Conservation (phyloP, 2,329 filamentous ascomycete species). For the Coniochaeta sp. region DNA sequence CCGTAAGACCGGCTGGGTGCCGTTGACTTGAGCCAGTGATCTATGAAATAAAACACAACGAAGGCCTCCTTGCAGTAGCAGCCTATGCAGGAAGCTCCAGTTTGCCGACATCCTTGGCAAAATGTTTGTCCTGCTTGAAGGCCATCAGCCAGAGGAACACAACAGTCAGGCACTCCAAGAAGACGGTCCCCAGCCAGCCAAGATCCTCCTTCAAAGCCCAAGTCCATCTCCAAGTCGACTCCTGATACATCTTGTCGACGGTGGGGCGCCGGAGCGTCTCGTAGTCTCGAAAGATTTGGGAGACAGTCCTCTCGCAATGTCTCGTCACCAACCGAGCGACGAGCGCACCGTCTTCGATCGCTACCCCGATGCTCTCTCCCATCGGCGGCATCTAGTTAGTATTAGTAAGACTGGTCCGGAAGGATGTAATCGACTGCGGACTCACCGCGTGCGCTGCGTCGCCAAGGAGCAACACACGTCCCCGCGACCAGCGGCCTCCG, state of each 20-base stretch:
- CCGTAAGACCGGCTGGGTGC: too few species aligned
- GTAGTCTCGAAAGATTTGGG: conserved; percentile 38
- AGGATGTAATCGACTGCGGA: neutral
- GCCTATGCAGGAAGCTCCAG: neutral
- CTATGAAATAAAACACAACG: neutral
- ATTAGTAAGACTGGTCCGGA: neutral
- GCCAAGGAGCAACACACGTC: conserved; percentile 8
- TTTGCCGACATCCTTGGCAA: neutral
- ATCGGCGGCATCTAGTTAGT: conserved; percentile 36
- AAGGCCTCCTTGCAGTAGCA: neutral
- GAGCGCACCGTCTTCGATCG: conserved; percentile 43
- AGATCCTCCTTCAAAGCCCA: neutral
- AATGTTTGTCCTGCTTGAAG: neutral
- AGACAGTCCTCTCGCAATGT: conserved; percentile 19
- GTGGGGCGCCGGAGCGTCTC: conserved; percentile 23
- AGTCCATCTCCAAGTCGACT: neutral
- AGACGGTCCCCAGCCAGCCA: neutral
- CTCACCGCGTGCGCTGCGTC: conserved; percentile 13
- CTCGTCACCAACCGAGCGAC: conserved; percentile 26
- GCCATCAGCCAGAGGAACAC: neutral
- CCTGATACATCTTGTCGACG: neutral
- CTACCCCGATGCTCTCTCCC: conserved; percentile 41
- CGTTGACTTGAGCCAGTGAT: too few species aligned
- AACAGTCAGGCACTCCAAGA: neutral
- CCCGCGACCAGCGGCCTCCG: conserved; percentile 6